phyloP scores from a whole-genome alignment of 2,329 filamentous ascomycete species.

The Neofusicoccum umdonicola region DNA sequence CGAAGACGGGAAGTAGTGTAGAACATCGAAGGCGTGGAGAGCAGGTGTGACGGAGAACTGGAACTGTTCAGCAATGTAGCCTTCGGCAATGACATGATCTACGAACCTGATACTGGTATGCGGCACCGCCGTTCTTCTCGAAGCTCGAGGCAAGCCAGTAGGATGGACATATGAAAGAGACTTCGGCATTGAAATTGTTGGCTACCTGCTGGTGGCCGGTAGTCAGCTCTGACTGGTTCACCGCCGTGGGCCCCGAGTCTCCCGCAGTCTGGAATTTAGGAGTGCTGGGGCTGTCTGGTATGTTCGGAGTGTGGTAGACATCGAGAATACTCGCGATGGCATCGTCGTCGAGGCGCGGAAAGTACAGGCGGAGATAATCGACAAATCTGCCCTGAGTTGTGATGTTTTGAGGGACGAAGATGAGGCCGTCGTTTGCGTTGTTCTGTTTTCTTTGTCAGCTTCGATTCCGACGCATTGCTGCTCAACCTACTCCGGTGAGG shows the following conservation, averaged over 20 bases:
- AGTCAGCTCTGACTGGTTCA: slow-evolving; percentile 51
- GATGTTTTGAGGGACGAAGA: slow-evolving; percentile 48
- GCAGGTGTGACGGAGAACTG: slow-evolving; percentile 26
- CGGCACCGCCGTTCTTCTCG: slow-evolving; percentile 27
- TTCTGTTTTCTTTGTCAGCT: slow-evolving; percentile 33
- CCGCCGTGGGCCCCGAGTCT: slow-evolving; percentile 43
- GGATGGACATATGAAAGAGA: slow-evolving; percentile 55
- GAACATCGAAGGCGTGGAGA: slow-evolving; percentile 22
- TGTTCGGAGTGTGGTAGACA: slow-evolving; percentile 36
- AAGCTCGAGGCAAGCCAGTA: slow-evolving; percentile 50
- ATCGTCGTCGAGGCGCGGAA: slow-evolving; percentile 29
- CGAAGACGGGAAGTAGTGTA: slow-evolving; percentile 22
- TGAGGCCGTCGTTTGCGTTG: slow-evolving; percentile 48
- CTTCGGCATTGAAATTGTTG: slow-evolving; percentile 55
- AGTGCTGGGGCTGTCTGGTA: slow-evolving; percentile 23
- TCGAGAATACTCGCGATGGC: slow-evolving; percentile 41
- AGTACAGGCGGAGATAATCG: slow-evolving; percentile 45
- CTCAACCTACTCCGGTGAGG: slow-evolving; percentile 29
- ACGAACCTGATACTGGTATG: slow-evolving; percentile 28
- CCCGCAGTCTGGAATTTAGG: slow-evolving; percentile 32
- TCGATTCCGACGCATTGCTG: too few species aligned
- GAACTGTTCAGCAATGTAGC: slow-evolving; percentile 20
- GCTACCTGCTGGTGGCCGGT: slow-evolving; percentile 57
- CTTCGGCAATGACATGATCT: not conserved
- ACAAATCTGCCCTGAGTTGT: slow-evolving; percentile 41